phyloP scores from a whole-genome alignment of 805 yeast genomes.

The Teunomyces panamensis region DNA sequence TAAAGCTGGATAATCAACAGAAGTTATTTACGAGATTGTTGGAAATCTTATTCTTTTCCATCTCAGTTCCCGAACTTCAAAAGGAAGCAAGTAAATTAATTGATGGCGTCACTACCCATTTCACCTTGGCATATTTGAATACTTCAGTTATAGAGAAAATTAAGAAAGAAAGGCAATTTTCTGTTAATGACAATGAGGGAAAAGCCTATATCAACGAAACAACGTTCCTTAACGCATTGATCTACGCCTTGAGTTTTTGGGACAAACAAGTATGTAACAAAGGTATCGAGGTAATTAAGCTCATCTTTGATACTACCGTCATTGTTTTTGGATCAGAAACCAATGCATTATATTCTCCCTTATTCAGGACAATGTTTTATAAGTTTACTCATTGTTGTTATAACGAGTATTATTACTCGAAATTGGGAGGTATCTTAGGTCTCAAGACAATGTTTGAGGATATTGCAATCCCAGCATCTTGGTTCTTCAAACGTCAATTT shows the following conservation, averaged over 20 bases:
- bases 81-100: conserved; percentile 66
- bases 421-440: conserved; percentile 88
- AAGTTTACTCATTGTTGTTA: conserved; percentile 89
- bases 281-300: conserved; percentile 65
- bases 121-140: conserved; percentile 73
- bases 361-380: conserved; percentile 72
- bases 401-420: conserved; percentile 81
- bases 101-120: conserved; percentile 70
- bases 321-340: conserved; percentile 65
- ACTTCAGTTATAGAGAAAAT: conserved; percentile 67
- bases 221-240: conserved; percentile 69
- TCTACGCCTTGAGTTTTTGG: conserved; percentile 77
- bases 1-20: conserved; percentile 58
- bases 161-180: conserved; percentile 65
- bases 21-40: conserved; percentile 60
- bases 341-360: conserved; percentile 66
- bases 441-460: conserved; percentile 70
- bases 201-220: conserved; percentile 64
- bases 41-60: conserved; percentile 71
- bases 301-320: conserved; percentile 58
- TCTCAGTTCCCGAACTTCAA: conserved; percentile 67
- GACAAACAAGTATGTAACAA: conserved; percentile 64
- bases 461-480: conserved; percentile 60
- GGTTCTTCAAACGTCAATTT: conserved; percentile 75
- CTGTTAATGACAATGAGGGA: conserved; percentile 79